Conservation (phyloP, 2,329 filamentous ascomycete genomes). For the Coniella lustricola region DNA sequence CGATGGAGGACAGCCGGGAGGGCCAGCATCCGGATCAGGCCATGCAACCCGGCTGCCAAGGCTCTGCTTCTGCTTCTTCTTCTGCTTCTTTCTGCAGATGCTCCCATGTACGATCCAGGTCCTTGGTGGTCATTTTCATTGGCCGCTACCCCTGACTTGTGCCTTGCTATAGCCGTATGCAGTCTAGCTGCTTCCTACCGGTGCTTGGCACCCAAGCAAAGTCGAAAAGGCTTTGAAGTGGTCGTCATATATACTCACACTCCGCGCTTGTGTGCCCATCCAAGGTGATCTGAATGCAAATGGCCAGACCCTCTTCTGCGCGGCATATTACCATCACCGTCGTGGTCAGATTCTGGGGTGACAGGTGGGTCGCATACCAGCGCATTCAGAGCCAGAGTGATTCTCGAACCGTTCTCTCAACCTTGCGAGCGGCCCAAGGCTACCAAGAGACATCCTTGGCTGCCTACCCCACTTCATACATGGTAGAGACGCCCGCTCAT, state of each 20-base stretch:
- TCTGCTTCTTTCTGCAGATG: background rate
- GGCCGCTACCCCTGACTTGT: slow-evolving; percentile 1
- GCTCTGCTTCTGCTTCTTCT: background rate
- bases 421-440: background rate
- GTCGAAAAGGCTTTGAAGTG: too few species aligned
- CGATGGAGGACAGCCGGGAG: too few species aligned
- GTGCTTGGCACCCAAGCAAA: too few species aligned
- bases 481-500: too few species aligned
- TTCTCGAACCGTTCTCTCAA: slow-evolving; percentile 6
- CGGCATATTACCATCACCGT: background rate
- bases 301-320: background rate
- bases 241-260: too few species aligned
- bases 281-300: background rate
- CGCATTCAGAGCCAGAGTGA: background rate
- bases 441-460: background rate
- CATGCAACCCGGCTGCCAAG: background rate
- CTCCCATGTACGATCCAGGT: background rate
- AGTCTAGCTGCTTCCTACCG: background rate
- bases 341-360: slow-evolving; percentile 6
- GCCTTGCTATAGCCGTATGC: background rate
- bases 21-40: slow-evolving; percentile 2
- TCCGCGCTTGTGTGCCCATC: too few species aligned
- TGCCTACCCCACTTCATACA: background rate
- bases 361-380: slow-evolving; percentile 4
- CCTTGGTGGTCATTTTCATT: background rate